Conservation (phyloP, 2,329 filamentous ascomycete species). For the Alternaria consortialis region DNA sequence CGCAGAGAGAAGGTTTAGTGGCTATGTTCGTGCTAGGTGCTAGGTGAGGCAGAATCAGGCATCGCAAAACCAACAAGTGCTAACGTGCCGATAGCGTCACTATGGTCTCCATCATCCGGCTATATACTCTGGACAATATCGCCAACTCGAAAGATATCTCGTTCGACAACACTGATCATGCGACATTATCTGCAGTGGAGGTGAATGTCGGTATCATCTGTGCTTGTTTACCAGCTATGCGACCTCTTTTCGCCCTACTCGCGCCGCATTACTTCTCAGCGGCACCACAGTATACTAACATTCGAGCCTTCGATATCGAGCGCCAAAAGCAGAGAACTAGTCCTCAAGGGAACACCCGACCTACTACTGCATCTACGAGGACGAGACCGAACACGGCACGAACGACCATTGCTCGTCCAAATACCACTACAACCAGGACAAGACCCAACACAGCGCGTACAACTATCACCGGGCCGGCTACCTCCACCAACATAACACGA, state of each 20-base stretch:
- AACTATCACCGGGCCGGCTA: conserved; percentile 1
- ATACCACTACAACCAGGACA: not conserved
- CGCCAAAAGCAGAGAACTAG: conserved; percentile 25
- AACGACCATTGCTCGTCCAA: conserved; percentile 3
- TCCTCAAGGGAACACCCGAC: conserved; percentile 17
- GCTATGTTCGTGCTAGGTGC: conserved; percentile 50
- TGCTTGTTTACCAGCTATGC: conserved; percentile 48
- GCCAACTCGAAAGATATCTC: conserved; percentile 41
- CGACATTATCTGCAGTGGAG: conserved; percentile 46
- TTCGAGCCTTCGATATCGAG: conserved; percentile 31
- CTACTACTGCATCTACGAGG: conserved; percentile 9
- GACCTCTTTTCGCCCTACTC: conserved; percentile 45
- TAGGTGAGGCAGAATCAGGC: conserved; percentile 40
- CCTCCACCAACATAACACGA: not conserved
- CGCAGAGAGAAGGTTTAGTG: conserved; percentile 49
- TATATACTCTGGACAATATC: conserved; percentile 41
- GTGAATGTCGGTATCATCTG: conserved; percentile 47
- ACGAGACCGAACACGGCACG: conserved; percentile 13
- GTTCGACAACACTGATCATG: conserved; percentile 45
- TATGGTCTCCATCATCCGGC: conserved; percentile 46
- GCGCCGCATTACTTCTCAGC: conserved; percentile 51
- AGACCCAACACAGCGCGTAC: not conserved
- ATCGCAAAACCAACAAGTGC: not conserved
- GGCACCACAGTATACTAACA: conserved; percentile 23
- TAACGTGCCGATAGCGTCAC: conserved; percentile 37